phyloP scores from a whole-genome alignment of 2,329 filamentous ascomycete species.

The Neurospora sp. region DNA sequence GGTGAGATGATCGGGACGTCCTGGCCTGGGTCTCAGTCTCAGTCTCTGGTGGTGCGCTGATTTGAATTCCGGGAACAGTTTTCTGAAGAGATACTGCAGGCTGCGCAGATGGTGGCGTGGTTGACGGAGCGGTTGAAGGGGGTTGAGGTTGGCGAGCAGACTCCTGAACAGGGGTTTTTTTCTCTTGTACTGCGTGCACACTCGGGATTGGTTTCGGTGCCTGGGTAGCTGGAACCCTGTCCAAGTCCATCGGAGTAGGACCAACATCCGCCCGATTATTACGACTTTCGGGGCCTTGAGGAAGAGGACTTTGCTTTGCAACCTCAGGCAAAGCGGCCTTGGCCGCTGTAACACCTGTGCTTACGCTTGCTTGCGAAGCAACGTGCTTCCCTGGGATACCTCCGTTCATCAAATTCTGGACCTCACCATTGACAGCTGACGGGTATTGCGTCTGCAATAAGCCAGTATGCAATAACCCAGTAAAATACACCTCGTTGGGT shows the following conservation, averaged over 20 bases:
- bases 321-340: neutral
- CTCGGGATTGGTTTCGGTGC: neutral
- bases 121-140: neutral
- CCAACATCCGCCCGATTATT: neutral
- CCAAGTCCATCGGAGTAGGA: neutral
- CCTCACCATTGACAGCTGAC: neutral
- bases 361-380: neutral
- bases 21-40: neutral
- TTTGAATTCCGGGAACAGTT: neutral
- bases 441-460: neutral
- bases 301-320: neutral
- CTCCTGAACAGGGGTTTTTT: neutral
- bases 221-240: neutral
- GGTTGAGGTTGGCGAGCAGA: neutral
- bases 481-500: neutral
- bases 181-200: neutral
- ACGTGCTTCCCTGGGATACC: neutral
- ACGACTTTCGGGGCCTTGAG: neutral
- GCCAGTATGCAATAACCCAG: neutral
- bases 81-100: neutral
- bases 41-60: neutral
- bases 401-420: neutral
- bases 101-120: neutral
- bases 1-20: neutral
- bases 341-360: neutral